Percentiles rank a stretch among this genome's conserved stretches.
Evolutionary conservation across 2,329 filamentous ascomycete species (phyloP).

Genomic region (Cladosporium sp.): DNA sequence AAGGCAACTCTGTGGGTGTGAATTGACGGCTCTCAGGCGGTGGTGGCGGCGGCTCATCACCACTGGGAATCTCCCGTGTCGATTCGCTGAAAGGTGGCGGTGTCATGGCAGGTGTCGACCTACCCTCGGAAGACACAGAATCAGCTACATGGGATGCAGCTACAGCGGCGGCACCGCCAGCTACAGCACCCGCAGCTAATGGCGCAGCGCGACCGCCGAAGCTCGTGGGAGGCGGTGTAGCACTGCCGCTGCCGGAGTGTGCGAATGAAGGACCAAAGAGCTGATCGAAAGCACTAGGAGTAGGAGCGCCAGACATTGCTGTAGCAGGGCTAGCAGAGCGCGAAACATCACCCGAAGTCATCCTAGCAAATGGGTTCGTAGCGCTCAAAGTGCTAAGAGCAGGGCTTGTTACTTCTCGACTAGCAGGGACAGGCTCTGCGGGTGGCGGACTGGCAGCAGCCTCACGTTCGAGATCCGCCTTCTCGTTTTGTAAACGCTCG

Average conservation of each 20-base stretch:
- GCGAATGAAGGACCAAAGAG: conserved; percentile 43
- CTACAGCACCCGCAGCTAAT: conserved; percentile 41
- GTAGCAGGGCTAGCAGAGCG: conserved; percentile 27
- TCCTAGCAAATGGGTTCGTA: conserved; percentile 94
- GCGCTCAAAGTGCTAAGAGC: conserved; percentile 42
- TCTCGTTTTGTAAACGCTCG: conserved; percentile 82
- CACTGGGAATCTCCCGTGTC: conserved; percentile 49
- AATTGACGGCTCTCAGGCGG: conserved; percentile 75
- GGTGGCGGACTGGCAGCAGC: conserved; percentile 22
- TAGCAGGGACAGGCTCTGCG: conserved; percentile 24
- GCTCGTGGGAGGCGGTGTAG: conserved; percentile 35
- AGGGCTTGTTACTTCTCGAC: conserved; percentile 22
- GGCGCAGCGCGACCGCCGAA: conserved; percentile 29
- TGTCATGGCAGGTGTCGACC: conserved; percentile 63
- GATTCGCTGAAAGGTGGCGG: conserved; percentile 56
- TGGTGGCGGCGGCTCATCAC: conserved; percentile 61
- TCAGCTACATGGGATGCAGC: conserved; percentile 40
- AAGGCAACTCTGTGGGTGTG: conserved; percentile 72
- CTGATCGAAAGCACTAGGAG: conserved; percentile 39
- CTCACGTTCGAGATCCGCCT: conserved; percentile 66
- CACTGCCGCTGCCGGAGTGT: conserved; percentile 28
- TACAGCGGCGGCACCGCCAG: conserved; percentile 27
- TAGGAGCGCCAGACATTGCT: conserved; percentile 28
- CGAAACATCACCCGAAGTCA: conserved; percentile 39
- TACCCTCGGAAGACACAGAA: conserved; percentile 36